A percentile compares a stretch with the other conserved stretches of the same genome.
Conservation (phyloP, 148 eudicot species). For the Rhododendron molle region DNA sequence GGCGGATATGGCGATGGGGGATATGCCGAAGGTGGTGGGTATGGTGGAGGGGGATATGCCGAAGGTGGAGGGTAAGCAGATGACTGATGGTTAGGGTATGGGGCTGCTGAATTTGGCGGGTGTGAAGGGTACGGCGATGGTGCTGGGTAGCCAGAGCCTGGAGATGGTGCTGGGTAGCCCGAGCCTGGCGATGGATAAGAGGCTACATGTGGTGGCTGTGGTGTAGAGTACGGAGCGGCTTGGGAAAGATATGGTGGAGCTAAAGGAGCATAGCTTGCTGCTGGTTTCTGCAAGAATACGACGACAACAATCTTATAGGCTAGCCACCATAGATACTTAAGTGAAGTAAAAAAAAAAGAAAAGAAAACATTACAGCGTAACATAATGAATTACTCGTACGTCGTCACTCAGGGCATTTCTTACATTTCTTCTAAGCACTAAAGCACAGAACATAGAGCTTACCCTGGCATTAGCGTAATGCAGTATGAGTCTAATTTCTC, state of each 20-base stretch:
- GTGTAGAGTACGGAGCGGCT: constrained; percentile 36
- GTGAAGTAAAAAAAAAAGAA: not conserved
- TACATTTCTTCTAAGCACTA: not conserved
- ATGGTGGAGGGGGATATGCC: constrained; percentile 33
- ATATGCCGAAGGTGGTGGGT: constrained; percentile 36
- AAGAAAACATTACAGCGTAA: not conserved
- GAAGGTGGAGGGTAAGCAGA: constrained; percentile 48
- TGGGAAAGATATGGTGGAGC: constrained; percentile 62
- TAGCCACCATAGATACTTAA: not conserved
- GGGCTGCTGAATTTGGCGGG: constrained; percentile 34
- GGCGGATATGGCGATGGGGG: constrained; percentile 32
- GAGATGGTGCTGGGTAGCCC: constrained; percentile 17
- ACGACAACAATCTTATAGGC: not conserved
- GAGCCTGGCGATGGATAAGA: constrained; percentile 22
- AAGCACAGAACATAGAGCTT: constrained; percentile 17
- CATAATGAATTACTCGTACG: not conserved
- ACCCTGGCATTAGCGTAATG: constrained; percentile 66
- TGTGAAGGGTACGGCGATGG: constrained; percentile 35
- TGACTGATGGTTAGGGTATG: constrained; percentile 26
- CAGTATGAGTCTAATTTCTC: constrained; percentile 87
- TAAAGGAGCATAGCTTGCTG: constrained; percentile 39
- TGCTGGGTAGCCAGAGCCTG: constrained; percentile 4
- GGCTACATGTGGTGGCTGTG: constrained; percentile 27
- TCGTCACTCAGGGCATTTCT: not conserved
- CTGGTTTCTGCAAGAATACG: constrained; percentile 45